phyloP scores from a whole-genome alignment of 73 alveolate genomes.

The Tetrahymena thermophila region DNA sequence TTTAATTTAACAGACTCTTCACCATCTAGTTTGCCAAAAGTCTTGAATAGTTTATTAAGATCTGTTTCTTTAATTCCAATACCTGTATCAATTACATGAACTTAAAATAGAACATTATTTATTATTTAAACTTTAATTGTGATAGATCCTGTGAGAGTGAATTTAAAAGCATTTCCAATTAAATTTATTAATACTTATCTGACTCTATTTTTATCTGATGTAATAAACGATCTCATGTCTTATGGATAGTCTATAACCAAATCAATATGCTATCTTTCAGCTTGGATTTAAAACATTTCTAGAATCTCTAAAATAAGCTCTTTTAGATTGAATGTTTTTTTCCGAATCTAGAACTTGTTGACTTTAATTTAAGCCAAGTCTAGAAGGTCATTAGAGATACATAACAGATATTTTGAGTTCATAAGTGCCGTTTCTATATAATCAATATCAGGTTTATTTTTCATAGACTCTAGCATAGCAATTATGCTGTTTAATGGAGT shows the following conservation, averaged over 20 bases:
- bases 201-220: slow-evolving; percentile 40
- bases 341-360: slow-evolving; percentile 20
- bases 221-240: neutral
- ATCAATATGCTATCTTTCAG: slow-evolving; percentile 13
- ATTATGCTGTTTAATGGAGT: slow-evolving; percentile 30
- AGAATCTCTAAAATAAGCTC: neutral
- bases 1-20: neutral
- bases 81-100: slow-evolving; percentile 49
- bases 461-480: slow-evolving; percentile 31
- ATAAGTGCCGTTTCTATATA: slow-evolving; percentile 23
- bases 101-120: neutral
- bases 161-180: slow-evolving; percentile 51
- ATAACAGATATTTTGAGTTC: slow-evolving; percentile 24
- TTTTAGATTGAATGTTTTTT: slow-evolving; percentile 19
- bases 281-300: slow-evolving; percentile 27
- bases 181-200: slow-evolving; percentile 38
- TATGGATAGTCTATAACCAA: slow-evolving; percentile 14
- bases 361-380: slow-evolving; percentile 42
- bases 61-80: slow-evolving; percentile 46
- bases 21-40: slow-evolving; percentile 41
- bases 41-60: slow-evolving; percentile 15
- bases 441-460: slow-evolving; percentile 7
- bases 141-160: slow-evolving; percentile 21
- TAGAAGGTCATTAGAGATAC: slow-evolving; percentile 23
- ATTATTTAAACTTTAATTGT: neutral